phyloP scores from a whole-genome alignment of 148 eudicot species.

The Gaultheria prostrata region DNA sequence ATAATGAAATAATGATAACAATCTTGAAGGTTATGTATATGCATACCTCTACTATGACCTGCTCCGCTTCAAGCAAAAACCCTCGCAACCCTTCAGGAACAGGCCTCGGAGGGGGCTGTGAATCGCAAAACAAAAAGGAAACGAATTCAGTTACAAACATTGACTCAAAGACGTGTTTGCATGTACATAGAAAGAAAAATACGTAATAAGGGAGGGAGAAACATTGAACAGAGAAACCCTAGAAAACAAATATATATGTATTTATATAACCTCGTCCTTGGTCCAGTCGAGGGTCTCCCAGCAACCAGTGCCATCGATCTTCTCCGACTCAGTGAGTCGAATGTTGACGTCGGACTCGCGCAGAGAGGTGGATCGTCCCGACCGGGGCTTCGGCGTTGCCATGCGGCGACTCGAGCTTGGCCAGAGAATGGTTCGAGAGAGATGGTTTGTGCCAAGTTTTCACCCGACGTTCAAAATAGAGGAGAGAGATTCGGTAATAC shows the following conservation, averaged over 20 bases:
- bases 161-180: neutral
- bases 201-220: neutral
- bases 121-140: neutral
- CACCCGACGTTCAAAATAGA: neutral
- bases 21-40: neutral
- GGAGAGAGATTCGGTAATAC: neutral
- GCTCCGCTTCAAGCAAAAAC: conserved; percentile 81
- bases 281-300: conserved; percentile 94
- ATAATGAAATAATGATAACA: neutral
- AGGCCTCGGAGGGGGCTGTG: conserved; percentile 57
- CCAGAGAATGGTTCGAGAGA: neutral
- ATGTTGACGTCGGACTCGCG: conserved; percentile 32
- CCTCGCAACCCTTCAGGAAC: conserved; percentile 54
- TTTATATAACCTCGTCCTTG: conserved; percentile 53
- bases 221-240: neutral
- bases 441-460: neutral
- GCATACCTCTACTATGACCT: conserved; percentile 62
- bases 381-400: conserved; percentile 43
- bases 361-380: conserved; percentile 30
- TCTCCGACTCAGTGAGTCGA: conserved; percentile 58
- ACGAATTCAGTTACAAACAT: conserved; percentile 10
- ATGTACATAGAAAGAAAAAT: neutral
- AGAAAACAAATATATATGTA: neutral
- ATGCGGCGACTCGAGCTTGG: conserved; percentile 23
- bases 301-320: conserved; percentile 63